These are phyloP conservation scores for Echium plantagineum DNA, from an alignment of 257 asterid species.

Conservation along the genomic window DNA sequence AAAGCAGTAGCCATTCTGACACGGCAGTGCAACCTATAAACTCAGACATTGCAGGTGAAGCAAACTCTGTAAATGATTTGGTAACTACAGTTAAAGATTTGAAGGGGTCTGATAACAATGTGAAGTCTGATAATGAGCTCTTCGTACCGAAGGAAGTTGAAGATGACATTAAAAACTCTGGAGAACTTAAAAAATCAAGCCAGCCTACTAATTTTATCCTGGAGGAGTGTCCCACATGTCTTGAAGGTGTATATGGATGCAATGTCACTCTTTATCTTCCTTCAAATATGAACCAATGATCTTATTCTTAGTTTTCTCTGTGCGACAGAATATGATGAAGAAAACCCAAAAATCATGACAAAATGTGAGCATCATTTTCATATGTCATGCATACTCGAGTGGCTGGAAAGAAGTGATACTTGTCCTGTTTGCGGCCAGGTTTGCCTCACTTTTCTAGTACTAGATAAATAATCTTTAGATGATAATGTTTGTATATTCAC, in stretches of 20 bases:
- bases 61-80: conserved; percentile 29
- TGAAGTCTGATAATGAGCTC: conserved; percentile 23
- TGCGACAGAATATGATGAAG: conserved; percentile 67
- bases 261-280: neutral
- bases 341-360: conserved; percentile 76
- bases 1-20: conserved; percentile 29
- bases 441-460: conserved; percentile 2
- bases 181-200: conserved; percentile 45
- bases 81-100: conserved; percentile 31
- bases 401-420: conserved; percentile 94
- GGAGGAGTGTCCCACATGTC: conserved; percentile 80
- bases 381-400: conserved; percentile 84
- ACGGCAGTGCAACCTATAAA: conserved; percentile 25
- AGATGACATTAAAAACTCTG: conserved; percentile 35
- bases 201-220: conserved; percentile 24
- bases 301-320: neutral
- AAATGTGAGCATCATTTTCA: conserved; percentile 92
- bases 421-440: conserved; percentile 94
- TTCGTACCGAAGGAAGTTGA: conserved; percentile 30
- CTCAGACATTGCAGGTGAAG: conserved; percentile 25
- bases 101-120: conserved; percentile 41
- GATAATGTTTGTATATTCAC: neutral
- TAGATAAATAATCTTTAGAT: neutral
- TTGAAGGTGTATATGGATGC: conserved; percentile 51
- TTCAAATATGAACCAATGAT: neutral